These are phyloP conservation scores for rapeseed (Brassica napus) DNA, from an alignment of 345 rosid species.

Conservation along the genomic window Da-Ae NC_063441.1:19911001-19911500, in stretches of 20 bases:
- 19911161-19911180: constrained; percentile 56
- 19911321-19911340: not conserved
- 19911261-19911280: constrained; percentile 51
- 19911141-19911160: constrained; percentile 51
- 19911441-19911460: constrained; percentile 79
- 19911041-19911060: not conserved
- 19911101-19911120: constrained; percentile 39
- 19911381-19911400: not conserved
- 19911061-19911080: too few species aligned
- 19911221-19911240: constrained; percentile 58
- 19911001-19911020: not conserved
- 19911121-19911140: constrained; percentile 55
- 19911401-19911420: constrained; percentile 71
- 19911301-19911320: constrained; percentile 51
- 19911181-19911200: constrained; percentile 52
- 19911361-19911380: not conserved
- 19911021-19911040: constrained; percentile 2
- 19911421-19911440: constrained; percentile 76
- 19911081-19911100: constrained; percentile 45
- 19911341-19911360: not conserved
- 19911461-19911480: constrained; percentile 62
- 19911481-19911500: constrained; percentile 29
- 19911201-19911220: constrained; percentile 51
- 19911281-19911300: constrained; percentile 51
- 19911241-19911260: constrained; percentile 71